Conservation (phyloP, 2,329 filamentous ascomycete species). For the Immersiporthe knoxdaviesiana region DNA sequence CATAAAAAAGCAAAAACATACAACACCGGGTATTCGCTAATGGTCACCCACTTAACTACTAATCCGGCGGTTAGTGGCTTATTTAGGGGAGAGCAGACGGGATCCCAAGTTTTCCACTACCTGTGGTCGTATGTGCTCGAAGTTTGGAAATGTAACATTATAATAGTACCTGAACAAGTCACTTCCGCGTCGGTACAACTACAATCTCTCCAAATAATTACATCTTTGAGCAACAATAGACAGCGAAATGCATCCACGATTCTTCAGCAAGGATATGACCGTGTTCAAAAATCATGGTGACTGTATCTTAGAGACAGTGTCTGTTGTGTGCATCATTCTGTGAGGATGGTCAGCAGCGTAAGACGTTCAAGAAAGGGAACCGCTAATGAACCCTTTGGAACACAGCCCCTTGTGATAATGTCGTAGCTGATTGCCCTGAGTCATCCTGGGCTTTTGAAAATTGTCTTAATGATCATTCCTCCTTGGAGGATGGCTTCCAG, state of each 20-base stretch:
- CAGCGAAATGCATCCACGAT: background rate
- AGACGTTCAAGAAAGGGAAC: no score
- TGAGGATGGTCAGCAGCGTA: background rate
- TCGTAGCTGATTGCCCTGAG: no score
- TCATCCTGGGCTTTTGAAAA: no score
- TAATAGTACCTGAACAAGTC: background rate
- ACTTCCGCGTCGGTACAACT: background rate
- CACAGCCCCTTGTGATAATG: no score
- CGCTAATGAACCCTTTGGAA: no score
- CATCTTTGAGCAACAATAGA: background rate
- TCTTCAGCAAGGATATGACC: background rate
- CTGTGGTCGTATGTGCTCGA: background rate
- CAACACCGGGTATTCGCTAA: conserved; percentile 7
- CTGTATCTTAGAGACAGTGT: background rate
- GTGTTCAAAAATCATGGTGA: background rate
- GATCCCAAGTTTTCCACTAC: conserved; percentile 7
- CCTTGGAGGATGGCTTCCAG: no score
- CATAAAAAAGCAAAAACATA: background rate
- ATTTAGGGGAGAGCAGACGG: conserved; percentile 6
- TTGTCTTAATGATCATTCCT: no score
- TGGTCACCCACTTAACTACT: conserved; percentile 8
- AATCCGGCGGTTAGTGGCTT: conserved; percentile 3
- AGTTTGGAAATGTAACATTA: background rate
- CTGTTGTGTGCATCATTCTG: no score
- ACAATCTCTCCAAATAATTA: background rate